These are phyloP conservation scores for Malus sieversii DNA, from an alignment of 306 rosid genomes.

Conservation along the genomic window DNA sequence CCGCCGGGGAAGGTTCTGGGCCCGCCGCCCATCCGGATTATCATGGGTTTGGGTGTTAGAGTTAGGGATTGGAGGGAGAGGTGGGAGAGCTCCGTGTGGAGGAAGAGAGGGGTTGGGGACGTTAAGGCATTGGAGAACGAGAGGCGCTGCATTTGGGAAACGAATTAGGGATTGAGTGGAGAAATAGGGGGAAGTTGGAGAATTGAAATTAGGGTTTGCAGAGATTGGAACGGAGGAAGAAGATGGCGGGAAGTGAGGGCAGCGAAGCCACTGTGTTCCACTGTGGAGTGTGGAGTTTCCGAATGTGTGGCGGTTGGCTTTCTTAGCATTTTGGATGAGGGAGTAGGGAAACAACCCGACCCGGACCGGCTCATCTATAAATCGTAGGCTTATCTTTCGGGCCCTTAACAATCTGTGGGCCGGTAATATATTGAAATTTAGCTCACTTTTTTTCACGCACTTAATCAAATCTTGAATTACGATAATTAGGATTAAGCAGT, in stretches of 20 bases:
- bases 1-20: constrained; percentile 92
- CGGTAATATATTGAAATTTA: not conserved
- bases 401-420: not conserved
- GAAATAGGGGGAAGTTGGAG: not conserved
- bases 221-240: not conserved
- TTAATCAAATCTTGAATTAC: too few relatives aligned
- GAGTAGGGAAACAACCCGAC: not conserved
- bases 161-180: not conserved
- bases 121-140: constrained; percentile 34
- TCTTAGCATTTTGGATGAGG: not conserved
- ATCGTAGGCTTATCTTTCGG: not conserved
- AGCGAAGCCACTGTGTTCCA: not conserved
- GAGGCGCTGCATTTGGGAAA: constrained; percentile 14
- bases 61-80: constrained; percentile 12
- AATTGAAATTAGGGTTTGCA: not conserved
- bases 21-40: constrained; percentile 97
- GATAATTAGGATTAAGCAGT: too few relatives aligned
- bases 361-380: not conserved
- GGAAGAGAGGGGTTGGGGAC: constrained; percentile 25
- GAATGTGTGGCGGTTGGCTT: not conserved
- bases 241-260: not conserved
- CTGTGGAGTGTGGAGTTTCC: not conserved
- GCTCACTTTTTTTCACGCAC: not conserved
- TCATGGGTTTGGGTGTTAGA: constrained; percentile 17
- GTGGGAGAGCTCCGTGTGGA: constrained; percentile 17